These are phyloP conservation scores for Aureobasidium namibiae DNA, from an alignment of 2,329 filamentous ascomycete genomes.

Conservation along the genomic window DNA sequence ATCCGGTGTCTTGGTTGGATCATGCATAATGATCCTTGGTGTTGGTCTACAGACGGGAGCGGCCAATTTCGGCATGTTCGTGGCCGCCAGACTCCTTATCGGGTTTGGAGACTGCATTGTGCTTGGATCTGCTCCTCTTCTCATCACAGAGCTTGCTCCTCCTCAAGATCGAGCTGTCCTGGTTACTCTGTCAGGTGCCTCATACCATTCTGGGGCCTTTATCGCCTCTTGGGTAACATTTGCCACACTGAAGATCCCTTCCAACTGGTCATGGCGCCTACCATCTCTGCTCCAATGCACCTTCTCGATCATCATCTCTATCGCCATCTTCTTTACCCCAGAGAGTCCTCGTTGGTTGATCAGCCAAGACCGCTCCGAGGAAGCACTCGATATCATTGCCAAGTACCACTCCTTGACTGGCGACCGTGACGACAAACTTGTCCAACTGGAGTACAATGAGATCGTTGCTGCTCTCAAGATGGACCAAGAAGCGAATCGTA, in stretches of 20 bases:
- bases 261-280: slow-evolving; percentile 26
- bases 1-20: slow-evolving; percentile 39
- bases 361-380: slow-evolving; percentile 46
- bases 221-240: slow-evolving; percentile 5
- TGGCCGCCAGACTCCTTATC: background rate
- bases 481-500: slow-evolving; percentile 41
- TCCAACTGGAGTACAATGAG: slow-evolving; percentile 30
- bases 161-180: slow-evolving; percentile 3
- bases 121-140: slow-evolving; percentile 1
- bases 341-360: slow-evolving; percentile 55
- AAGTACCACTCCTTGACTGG: slow-evolving; percentile 49
- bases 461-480: slow-evolving; percentile 21
- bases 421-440: slow-evolving; percentile 23
- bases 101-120: slow-evolving; percentile 2
- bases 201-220: background rate
- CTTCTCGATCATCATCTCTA: slow-evolving; percentile 16
- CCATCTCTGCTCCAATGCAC: slow-evolving; percentile 33
- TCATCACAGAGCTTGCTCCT: background rate
- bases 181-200: background rate
- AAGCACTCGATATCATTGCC: slow-evolving; percentile 48
- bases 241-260: slow-evolving; percentile 17
- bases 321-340: slow-evolving; percentile 41
- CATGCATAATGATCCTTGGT: slow-evolving; percentile 31
- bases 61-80: slow-evolving; percentile 5
- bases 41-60: slow-evolving; percentile 6